phyloP scores from a whole-genome alignment of 2,329 filamentous ascomycete species.

The Ophiostoma pallidulum region DNA sequence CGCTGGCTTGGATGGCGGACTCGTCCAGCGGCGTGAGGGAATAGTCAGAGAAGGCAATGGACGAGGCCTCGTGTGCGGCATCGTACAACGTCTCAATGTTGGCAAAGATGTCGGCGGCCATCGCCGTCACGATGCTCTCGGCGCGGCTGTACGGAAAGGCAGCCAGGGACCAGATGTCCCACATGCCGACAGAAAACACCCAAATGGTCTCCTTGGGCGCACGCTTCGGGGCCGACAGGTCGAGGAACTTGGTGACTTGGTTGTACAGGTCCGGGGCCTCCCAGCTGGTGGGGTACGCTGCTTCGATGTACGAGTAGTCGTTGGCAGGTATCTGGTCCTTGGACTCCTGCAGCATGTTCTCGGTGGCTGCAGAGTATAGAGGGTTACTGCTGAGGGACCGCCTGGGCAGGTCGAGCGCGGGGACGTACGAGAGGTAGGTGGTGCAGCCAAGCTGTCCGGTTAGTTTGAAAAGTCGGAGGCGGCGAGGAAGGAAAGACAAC shows the following conservation, averaged over 20 bases:
- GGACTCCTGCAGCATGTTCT: slow-evolving; percentile 23
- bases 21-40: slow-evolving; percentile 16
- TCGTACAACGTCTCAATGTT: slow-evolving; percentile 39
- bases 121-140: slow-evolving; percentile 27
- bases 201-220: slow-evolving; percentile 40
- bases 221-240: slow-evolving; percentile 24
- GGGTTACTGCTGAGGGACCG: slow-evolving; percentile 43
- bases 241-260: slow-evolving; percentile 39
- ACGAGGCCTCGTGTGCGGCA: slow-evolving; percentile 31
- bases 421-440: slow-evolving; percentile 37
- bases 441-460: slow-evolving; percentile 37
- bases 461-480: too few relatives aligned
- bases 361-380: slow-evolving; percentile 40
- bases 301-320: slow-evolving; percentile 34
- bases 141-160: slow-evolving; percentile 34
- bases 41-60: slow-evolving; percentile 37
- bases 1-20: not conserved
- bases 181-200: slow-evolving; percentile 44
- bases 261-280: slow-evolving; percentile 32
- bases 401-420: slow-evolving; percentile 18
- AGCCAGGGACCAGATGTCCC: slow-evolving; percentile 45
- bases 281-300: slow-evolving; percentile 33
- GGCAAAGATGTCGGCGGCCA: slow-evolving; percentile 32
- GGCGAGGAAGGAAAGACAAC: not conserved
- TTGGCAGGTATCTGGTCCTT: slow-evolving; percentile 28